A percentile compares a stretch with the other conserved stretches of the same genome.
These are phyloP conservation scores for Clonostachys rhizophaga DNA, from an alignment of 2,329 filamentous ascomycete genomes.

Conservation along the genomic window DNA sequence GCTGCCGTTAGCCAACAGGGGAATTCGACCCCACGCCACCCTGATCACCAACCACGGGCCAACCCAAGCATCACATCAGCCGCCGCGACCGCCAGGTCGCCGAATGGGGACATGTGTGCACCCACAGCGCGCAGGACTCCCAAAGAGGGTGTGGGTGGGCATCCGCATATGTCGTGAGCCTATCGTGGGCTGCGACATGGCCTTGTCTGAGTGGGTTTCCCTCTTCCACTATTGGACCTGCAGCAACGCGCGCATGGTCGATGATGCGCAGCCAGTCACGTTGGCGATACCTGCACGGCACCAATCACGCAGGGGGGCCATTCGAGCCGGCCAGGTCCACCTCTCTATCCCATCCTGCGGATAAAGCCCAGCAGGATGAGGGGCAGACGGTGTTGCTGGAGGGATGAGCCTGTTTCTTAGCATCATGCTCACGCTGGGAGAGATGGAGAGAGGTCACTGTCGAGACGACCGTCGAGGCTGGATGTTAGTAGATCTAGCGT, in stretches of 20 bases:
- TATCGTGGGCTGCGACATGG: constrained; percentile 7
- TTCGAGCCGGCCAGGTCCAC: background rate
- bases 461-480: no score
- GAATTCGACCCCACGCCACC: background rate
- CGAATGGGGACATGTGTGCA: no score
- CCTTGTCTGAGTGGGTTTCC: constrained; percentile 2
- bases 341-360: no score
- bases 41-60: background rate
- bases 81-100: constrained; percentile 1
- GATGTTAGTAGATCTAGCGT: no score
- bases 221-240: constrained; percentile 4
- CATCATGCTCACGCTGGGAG: no score
- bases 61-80: background rate
- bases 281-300: constrained; percentile 1
- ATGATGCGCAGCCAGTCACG: constrained; percentile 3
- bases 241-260: constrained; percentile 2
- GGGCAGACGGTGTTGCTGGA: background rate
- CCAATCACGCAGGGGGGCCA: constrained; percentile 1
- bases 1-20: background rate
- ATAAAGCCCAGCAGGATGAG: background rate
- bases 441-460: no score
- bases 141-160: background rate
- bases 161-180: background rate
- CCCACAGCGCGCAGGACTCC: no score
- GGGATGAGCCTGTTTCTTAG: no score